Percentiles rank a stretch among this genome's conserved stretches.
Conservation (phyloP, 768 basidiomycete species). For the Mycena belliarum region DNA sequence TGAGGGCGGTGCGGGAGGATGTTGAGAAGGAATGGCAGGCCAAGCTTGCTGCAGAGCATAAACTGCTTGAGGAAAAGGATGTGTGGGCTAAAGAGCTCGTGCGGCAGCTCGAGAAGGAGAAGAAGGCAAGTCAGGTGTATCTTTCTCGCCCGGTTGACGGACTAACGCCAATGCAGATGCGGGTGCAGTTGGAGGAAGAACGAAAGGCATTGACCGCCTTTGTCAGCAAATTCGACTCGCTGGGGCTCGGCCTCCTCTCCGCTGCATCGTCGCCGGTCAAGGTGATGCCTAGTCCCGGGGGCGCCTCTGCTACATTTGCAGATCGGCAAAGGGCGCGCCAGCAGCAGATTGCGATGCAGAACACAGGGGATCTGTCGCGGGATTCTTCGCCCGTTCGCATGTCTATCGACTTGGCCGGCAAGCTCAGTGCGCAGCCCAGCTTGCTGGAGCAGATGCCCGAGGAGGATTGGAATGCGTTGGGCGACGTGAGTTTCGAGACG, state of each 20-base stretch:
- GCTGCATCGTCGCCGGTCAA: constrained; percentile 38
- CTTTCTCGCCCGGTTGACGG: not conserved
- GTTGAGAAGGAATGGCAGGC: constrained; percentile 73
- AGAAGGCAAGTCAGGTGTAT: constrained; percentile 46
- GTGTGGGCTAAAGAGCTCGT: constrained; percentile 75
- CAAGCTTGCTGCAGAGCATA: constrained; percentile 58
- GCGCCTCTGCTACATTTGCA: constrained; percentile 49
- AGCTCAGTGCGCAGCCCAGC: constrained; percentile 43
- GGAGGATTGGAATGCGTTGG: constrained; percentile 47
- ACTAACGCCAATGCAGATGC: constrained; percentile 36
- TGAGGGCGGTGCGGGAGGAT: constrained; percentile 66
- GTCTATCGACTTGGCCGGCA: constrained; percentile 29
- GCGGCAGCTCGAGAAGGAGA: constrained; percentile 77
- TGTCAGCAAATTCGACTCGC: constrained; percentile 78
- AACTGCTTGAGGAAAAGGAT: constrained; percentile 66
- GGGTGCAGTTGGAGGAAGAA: constrained; percentile 73
- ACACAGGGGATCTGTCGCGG: constrained; percentile 33
- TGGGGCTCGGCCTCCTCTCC: constrained; percentile 50
- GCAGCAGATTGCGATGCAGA: constrained; percentile 26
- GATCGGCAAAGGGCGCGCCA: constrained; percentile 40
- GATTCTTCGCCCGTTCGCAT: constrained; percentile 56
- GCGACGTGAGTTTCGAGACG: constrained; percentile 57
- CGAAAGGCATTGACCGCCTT: constrained; percentile 77
- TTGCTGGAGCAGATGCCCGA: constrained; percentile 63
- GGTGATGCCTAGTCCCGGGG: constrained; percentile 53